These are phyloP conservation scores for Mycena haematopus DNA, from an alignment of 768 basidiomycete genomes.

Conservation along the genomic window DNA sequence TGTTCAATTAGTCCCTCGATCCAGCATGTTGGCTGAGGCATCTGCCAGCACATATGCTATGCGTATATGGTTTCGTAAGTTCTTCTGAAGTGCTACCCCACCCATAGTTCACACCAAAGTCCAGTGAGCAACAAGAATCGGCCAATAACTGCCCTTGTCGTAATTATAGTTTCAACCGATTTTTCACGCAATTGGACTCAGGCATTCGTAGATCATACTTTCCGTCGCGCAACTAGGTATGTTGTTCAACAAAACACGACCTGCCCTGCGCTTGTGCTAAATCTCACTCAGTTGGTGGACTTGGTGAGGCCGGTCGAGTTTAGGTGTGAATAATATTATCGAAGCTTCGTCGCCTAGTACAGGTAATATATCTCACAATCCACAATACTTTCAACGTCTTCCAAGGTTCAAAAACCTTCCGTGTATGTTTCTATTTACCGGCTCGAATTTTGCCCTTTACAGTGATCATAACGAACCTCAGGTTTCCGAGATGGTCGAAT, in stretches of 20 bases:
- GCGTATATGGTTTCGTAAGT: not conserved
- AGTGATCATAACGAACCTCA: too few relatives aligned
- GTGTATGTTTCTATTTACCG: too few relatives aligned
- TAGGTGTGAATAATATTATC: too few relatives aligned
- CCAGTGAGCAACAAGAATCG: not conserved
- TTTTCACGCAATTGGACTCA: not conserved
- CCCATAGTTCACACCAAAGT: not conserved
- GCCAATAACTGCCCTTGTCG: not conserved
- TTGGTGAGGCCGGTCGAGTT: not conserved
- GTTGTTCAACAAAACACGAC: not conserved
- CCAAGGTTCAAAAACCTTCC: too few relatives aligned
- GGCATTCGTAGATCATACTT: not conserved
- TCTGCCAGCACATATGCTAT: not conserved
- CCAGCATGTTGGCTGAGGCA: not conserved
- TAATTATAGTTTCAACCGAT: not conserved
- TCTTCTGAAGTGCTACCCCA: not conserved
- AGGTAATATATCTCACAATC: too few relatives aligned
- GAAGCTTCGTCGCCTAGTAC: too few relatives aligned
- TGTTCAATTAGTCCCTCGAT: not conserved
- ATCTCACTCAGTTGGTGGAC: not conserved
- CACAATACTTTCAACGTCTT: too few relatives aligned
- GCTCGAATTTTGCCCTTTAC: too few relatives aligned
- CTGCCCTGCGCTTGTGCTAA: too few relatives aligned
- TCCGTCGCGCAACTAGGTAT: not conserved
- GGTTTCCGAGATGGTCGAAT: too few relatives aligned